A percentile compares a stretch with the other conserved stretches of the same genome.
phyloP scores from a whole-genome alignment of 352 stramenopile genomes.

The Phytophthora sp. region DNA sequence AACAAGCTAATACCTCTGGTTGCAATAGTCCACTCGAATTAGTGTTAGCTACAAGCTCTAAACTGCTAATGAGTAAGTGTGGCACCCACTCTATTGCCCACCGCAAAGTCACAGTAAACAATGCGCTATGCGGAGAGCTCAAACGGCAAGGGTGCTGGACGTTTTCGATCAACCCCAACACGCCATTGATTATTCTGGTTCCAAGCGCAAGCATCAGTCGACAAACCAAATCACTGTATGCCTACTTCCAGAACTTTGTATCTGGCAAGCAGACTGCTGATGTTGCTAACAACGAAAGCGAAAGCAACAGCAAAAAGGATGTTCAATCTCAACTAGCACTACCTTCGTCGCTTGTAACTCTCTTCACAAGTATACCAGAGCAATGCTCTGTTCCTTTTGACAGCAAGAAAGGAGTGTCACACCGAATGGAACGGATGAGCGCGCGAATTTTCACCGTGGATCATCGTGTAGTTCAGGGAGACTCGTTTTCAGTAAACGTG shows the following conservation, averaged over 20 bases:
- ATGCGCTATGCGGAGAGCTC: conserved; percentile 45
- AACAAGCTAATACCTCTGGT: too few relatives aligned
- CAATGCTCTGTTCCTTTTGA: conserved; percentile 28
- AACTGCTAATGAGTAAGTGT: conserved; percentile 45
- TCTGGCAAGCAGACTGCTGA: conserved; percentile 14
- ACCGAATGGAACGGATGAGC: conserved; percentile 49
- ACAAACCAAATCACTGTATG: conserved; percentile 46
- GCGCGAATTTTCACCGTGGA: conserved; percentile 48
- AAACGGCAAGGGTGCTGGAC: conserved; percentile 57
- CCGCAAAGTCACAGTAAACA: conserved; percentile 34
- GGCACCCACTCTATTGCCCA: conserved; percentile 32
- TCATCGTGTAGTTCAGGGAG: conserved; percentile 6
- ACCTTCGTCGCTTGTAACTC: conserved; percentile 32
- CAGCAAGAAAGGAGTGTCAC: conserved; percentile 29
- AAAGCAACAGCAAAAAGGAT: not conserved
- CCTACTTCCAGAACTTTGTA: conserved; percentile 36
- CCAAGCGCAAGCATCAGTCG: conserved; percentile 47
- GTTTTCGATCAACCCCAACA: conserved; percentile 36
- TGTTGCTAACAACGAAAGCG: not conserved
- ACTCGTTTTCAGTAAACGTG: conserved; percentile 43
- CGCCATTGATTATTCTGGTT: conserved; percentile 44
- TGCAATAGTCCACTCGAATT: conserved; percentile 44
- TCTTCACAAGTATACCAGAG: conserved; percentile 54
- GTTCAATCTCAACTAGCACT: not conserved
- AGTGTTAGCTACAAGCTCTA: conserved; percentile 54